Base-by-base conservation (phyloP, 1,284 basidiomycete species). In the Athelia psychrophila region DNA sequence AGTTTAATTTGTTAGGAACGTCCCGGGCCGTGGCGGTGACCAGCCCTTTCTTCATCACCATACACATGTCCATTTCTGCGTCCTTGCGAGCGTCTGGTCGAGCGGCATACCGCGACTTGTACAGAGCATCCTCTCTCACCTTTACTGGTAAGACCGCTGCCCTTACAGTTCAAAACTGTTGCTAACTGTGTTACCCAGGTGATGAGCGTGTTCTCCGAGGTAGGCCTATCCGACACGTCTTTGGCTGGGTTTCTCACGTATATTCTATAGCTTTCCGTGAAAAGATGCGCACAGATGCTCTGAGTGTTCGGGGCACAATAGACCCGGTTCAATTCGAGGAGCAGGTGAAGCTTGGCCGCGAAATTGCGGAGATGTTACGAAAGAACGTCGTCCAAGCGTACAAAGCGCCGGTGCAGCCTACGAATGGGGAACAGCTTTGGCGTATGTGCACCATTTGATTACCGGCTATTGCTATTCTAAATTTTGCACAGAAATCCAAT, bases 341-440 rank as follows among this genome's bases (percentile, higher is more conserved):
- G 50, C 79, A 80, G 53, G 73, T 79, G 6, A 71, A 76, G 40
- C 65, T 86, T 8, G 76, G 80, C n/a, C 74, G 69, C 49, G 87
- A 91, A 32, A 71, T 90, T 46, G 84, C 88, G 12, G 67, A 73
- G n/a, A 77, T 88, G 15, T 64, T 92, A 50, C 76, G 83, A 56
- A 80, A 72, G 62, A 92, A 92, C 62, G 69, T 92, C 42, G 88
- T 88, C 0, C 90, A 92, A 66, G 89, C 78, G 13, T 30, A 63
- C 10, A 58, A 65, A 3, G 57, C 65, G 12, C 64, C 72, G 36
- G 81, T 83, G 77, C 59, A 51, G 76, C 66, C 20, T 23, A 51
- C 18, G 9, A 44, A 36, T 27, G 16, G 23, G n/a, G 23, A 24
- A n/a, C 5, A 46, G 10, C 44, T 46, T 20, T 24, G 19, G 44